These are phyloP conservation scores for Sclerotinia minor DNA, from an alignment of 2,329 filamentous ascomycete genomes.

Conservation along the genomic window DNA sequence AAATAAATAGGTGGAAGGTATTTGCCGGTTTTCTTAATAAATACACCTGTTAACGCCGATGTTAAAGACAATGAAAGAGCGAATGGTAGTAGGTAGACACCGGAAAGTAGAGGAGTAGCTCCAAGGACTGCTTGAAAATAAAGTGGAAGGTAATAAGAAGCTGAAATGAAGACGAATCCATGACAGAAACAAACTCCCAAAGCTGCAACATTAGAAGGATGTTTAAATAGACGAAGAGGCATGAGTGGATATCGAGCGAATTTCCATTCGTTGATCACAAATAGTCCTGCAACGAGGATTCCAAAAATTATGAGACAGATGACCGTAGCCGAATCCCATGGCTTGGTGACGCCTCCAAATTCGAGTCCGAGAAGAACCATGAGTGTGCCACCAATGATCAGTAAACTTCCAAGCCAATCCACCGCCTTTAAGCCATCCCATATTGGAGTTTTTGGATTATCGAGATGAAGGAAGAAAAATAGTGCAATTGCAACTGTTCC, in stretches of 20 bases:
- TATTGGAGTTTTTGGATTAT: constrained; percentile 64
- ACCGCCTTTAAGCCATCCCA: constrained; percentile 60
- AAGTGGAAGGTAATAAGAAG: constrained; percentile 46
- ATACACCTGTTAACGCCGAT: constrained; percentile 58
- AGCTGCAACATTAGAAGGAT: constrained; percentile 64
- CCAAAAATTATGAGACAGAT: constrained; percentile 58
- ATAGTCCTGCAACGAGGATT: constrained; percentile 57
- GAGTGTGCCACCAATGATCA: constrained; percentile 69
- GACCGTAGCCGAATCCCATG: constrained; percentile 49
- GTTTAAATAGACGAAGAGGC: constrained; percentile 69
- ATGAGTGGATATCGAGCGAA: constrained; percentile 77
- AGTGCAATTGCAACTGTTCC: constrained; percentile 50
- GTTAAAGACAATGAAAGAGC: constrained; percentile 66
- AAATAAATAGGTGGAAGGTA: constrained; percentile 62
- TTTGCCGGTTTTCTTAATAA: constrained; percentile 64
- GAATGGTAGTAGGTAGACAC: constrained; percentile 73
- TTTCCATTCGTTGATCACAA: constrained; percentile 71
- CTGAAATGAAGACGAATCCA: constrained; percentile 50
- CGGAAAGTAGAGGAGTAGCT: constrained; percentile 63
- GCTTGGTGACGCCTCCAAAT: constrained; percentile 73
- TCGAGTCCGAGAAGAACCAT: constrained; percentile 87
- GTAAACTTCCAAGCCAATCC: constrained; percentile 60
- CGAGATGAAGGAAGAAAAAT: constrained; percentile 63
- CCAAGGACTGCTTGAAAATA: constrained; percentile 68
- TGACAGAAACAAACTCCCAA: constrained; percentile 71